These are phyloP conservation scores for Apophysomyces ossiformis DNA, from an alignment of 371 early-diverging fungal species.

Conservation along the genomic window DNA sequence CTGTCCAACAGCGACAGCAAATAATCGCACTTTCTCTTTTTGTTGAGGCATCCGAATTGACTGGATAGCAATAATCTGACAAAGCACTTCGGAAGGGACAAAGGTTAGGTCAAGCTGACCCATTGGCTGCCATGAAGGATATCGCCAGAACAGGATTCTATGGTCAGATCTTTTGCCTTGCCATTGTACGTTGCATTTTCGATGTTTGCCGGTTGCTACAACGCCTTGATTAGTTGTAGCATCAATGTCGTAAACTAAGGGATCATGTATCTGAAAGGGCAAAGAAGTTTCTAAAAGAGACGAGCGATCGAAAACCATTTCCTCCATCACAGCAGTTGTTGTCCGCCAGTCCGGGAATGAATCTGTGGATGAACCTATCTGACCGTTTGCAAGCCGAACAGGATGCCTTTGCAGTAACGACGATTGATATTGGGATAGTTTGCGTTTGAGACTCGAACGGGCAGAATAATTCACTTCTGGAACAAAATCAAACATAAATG, in stretches of 20 bases:
- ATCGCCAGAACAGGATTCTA: constrained; percentile 41
- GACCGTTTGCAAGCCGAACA: neutral
- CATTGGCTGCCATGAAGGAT: constrained; percentile 36
- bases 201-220: constrained; percentile 40
- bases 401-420: neutral
- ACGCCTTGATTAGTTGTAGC: constrained; percentile 28
- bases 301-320: neutral
- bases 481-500: constrained; percentile 30
- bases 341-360: neutral
- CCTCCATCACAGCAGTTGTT: constrained; percentile 11
- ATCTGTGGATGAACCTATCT: neutral
- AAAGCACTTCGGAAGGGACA: constrained; percentile 24
- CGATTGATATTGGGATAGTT: neutral
- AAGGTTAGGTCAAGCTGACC: constrained; percentile 33
- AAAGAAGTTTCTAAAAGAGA: neutral
- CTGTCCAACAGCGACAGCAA: constrained; percentile 36
- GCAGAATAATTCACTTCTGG: constrained; percentile 12
- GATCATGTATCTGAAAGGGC: constrained; percentile 40
- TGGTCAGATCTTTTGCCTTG: constrained; percentile 30
- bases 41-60: constrained; percentile 23
- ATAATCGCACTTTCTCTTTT: constrained; percentile 25
- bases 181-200: constrained; percentile 17
- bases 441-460: constrained; percentile 15
- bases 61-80: constrained; percentile 40
- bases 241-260: constrained; percentile 39